A percentile compares a stretch with the other conserved stretches of the same genome.
Conservation (phyloP, 495 filamentous ascomycete genomes). For the Penicillium ucsense region DNA sequence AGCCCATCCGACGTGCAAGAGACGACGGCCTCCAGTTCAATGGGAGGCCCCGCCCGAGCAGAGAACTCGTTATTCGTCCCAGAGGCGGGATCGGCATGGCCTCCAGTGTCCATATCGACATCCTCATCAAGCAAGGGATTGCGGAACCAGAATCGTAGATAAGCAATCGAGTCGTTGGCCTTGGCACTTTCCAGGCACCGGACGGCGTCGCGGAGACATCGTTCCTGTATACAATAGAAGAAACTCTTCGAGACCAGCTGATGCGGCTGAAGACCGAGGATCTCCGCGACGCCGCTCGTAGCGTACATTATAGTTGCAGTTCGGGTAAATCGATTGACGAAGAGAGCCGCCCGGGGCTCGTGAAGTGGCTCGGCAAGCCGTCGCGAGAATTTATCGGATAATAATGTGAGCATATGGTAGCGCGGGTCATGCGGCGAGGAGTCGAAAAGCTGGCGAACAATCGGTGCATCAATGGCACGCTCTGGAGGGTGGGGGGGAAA, state of each 20-base stretch:
- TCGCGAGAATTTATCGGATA: constrained; percentile 73
- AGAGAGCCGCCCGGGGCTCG: constrained; percentile 75
- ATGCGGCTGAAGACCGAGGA: constrained; percentile 53
- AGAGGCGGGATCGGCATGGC: not conserved
- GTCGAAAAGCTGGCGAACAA: constrained; percentile 68
- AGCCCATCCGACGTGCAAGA: constrained; percentile 86
- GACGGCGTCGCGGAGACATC: constrained; percentile 61
- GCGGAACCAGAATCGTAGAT: constrained; percentile 80
- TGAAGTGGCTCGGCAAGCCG: constrained; percentile 48
- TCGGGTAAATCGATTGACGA: constrained; percentile 79
- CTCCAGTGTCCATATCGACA: constrained; percentile 11
- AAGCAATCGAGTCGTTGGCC: constrained; percentile 88
- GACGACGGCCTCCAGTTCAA: constrained; percentile 79
- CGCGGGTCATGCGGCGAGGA: constrained; percentile 76
- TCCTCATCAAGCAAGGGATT: constrained; percentile 50
- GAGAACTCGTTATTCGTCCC: not conserved
- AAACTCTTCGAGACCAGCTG: constrained; percentile 15
- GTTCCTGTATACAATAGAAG: constrained; percentile 19
- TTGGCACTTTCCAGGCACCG: constrained; percentile 76
- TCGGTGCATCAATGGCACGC: constrained; percentile 68
- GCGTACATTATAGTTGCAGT: constrained; percentile 83
- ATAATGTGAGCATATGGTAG: constrained; percentile 82
- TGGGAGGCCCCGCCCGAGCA: constrained; percentile 8
- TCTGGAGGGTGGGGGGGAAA: constrained; percentile 42
- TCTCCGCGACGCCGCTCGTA: constrained; percentile 59